Conservation (phyloP, 2,329 filamentous ascomycete genomes). For the Fusarium acutatum region DNA sequence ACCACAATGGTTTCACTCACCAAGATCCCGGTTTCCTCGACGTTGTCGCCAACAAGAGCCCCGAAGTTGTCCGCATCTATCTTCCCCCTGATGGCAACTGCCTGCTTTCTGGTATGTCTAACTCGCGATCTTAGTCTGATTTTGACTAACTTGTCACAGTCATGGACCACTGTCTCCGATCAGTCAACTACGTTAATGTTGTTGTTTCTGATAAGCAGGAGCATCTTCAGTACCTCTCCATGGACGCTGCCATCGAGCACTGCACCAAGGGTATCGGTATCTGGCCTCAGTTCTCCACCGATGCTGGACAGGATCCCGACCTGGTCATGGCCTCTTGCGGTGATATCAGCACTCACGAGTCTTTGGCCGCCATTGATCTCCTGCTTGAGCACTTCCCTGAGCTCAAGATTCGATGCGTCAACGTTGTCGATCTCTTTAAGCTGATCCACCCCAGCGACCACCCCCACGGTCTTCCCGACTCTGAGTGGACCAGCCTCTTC, state of each 20-base stretch:
- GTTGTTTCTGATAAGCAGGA: slow-evolving; percentile 83
- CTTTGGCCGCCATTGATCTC: slow-evolving; percentile 77
- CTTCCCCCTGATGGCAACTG: slow-evolving; percentile 83
- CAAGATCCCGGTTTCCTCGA: slow-evolving; percentile 84
- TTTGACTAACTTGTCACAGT: slow-evolving; percentile 49
- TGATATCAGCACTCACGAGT: slow-evolving; percentile 78
- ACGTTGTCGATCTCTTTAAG: slow-evolving; percentile 83
- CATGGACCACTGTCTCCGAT: slow-evolving; percentile 79
- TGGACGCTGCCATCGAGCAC: slow-evolving; percentile 77
- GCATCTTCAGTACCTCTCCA: slow-evolving; percentile 78
- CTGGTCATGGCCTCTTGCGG: slow-evolving; percentile 80
- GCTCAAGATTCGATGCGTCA: slow-evolving; percentile 81
- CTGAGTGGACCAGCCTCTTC: slow-evolving; percentile 75
- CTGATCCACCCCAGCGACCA: slow-evolving; percentile 75
- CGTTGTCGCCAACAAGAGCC: slow-evolving; percentile 81
- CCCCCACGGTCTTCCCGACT: slow-evolving; percentile 74
- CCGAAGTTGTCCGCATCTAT: slow-evolving; percentile 82
- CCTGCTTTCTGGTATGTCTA: slow-evolving; percentile 65
- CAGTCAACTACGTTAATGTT: slow-evolving; percentile 82
- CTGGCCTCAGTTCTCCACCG: slow-evolving; percentile 80
- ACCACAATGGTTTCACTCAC: slow-evolving; percentile 86
- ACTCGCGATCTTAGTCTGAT: neutral
- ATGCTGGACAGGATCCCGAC: slow-evolving; percentile 73
- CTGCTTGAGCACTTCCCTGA: slow-evolving; percentile 75
- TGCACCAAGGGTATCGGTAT: slow-evolving; percentile 83